Conservation (phyloP, 2,329 filamentous ascomycete species). For the Monosporascus sp. region DNA sequence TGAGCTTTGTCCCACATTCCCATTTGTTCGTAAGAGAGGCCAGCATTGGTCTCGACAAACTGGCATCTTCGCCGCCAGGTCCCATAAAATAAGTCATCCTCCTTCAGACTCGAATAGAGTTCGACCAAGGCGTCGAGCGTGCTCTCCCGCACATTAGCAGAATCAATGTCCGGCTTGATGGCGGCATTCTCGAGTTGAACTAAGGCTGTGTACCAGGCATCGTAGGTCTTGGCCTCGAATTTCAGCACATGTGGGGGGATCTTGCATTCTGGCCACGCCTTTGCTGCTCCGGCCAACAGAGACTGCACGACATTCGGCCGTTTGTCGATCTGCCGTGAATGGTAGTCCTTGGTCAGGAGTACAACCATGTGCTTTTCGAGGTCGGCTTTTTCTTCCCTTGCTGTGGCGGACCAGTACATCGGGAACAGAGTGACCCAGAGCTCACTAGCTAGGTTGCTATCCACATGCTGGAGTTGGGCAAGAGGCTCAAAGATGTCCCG, state of each 20-base stretch:
- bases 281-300: slow-evolving; percentile 80
- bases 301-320: slow-evolving; percentile 94
- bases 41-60: slow-evolving; percentile 96
- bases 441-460: slow-evolving; percentile 74
- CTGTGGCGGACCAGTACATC: slow-evolving; percentile 85
- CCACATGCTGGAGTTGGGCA: slow-evolving; percentile 85
- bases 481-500: slow-evolving; percentile 87
- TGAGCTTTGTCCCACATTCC: slow-evolving; percentile 99
- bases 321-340: slow-evolving; percentile 88
- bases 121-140: slow-evolving; percentile 95
- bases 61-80: slow-evolving; percentile 93
- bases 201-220: slow-evolving; percentile 94
- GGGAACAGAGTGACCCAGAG: slow-evolving; percentile 91
- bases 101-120: slow-evolving; percentile 82
- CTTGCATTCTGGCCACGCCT: slow-evolving; percentile 80
- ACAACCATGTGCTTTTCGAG: slow-evolving; percentile 88
- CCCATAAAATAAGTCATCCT: slow-evolving; percentile 96
- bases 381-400: slow-evolving; percentile 82
- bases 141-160: slow-evolving; percentile 79
- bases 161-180: slow-evolving; percentile 79
- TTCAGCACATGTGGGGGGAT: slow-evolving; percentile 95
- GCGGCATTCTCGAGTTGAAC: slow-evolving; percentile 86
- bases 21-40: slow-evolving; percentile 95
- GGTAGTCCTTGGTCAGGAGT: slow-evolving; percentile 90
- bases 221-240: slow-evolving; percentile 87